phyloP scores from a whole-genome alignment of 176 grass and related monocot genomes.

The Aegilops sharonensis region DNA sequence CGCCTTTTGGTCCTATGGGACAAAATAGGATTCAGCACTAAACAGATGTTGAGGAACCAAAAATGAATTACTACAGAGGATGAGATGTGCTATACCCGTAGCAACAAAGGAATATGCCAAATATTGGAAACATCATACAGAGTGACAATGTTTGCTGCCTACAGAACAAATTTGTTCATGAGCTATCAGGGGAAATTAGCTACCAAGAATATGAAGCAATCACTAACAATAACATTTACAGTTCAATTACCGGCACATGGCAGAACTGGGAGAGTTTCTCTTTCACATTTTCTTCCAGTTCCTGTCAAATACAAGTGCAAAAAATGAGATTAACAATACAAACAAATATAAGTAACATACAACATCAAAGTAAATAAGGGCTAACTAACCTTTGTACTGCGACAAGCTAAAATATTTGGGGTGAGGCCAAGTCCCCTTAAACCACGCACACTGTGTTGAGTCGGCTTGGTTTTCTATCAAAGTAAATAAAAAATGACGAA shows the following conservation, averaged over 20 bases:
- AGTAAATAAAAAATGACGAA: slow-evolving; percentile 12
- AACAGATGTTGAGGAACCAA: not conserved
- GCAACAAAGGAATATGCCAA: slow-evolving; percentile 73
- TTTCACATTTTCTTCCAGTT: slow-evolving; percentile 67
- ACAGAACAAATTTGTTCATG: slow-evolving; percentile 32
- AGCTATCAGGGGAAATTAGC: slow-evolving; percentile 1
- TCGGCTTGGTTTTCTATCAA: slow-evolving; percentile 81
- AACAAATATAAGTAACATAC: slow-evolving; percentile 2
- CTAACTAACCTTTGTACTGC: slow-evolving; percentile 58
- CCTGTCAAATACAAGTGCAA: slow-evolving; percentile 35
- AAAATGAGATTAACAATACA: not conserved
- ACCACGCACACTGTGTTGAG: slow-evolving; percentile 76
- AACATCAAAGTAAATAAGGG: not conserved
- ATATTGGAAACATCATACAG: slow-evolving; percentile 84
- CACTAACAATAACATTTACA: not conserved
- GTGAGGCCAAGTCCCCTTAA: slow-evolving; percentile 78
- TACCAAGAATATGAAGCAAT: not conserved
- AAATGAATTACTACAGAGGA: not conserved
- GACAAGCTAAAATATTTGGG: slow-evolving; percentile 81
- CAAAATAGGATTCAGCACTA: slow-evolving; percentile 2
- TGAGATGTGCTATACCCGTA: slow-evolving; percentile 46
- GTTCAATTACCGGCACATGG: slow-evolving; percentile 69
- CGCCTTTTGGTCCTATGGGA: slow-evolving; percentile 63
- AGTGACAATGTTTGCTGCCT: slow-evolving; percentile 66
- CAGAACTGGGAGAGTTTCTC: slow-evolving; percentile 85